Base-by-base conservation (phyloP, 768 basidiomycete genomes). In the Fomitopsis serialis region DNA sequence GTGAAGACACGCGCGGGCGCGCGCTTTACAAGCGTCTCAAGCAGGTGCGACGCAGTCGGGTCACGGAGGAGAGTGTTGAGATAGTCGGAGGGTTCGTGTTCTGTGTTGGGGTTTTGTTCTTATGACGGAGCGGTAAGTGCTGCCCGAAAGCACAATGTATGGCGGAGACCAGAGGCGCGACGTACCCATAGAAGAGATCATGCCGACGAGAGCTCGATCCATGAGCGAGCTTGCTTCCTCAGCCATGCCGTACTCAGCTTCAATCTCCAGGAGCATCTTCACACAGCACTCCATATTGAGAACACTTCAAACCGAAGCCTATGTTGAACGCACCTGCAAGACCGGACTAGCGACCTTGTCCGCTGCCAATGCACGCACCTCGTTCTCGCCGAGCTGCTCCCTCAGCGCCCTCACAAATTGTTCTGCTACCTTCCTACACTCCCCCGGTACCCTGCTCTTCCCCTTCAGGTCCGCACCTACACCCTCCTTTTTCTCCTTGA, bases 41-140 rank as follows among this genome's bases (percentile, higher is more conserved):
- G 76, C 2, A 96, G 76, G 63, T 95, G 92, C 0, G 95, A 96
- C 0, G 94, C 88, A 2, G 91, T 92, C 2, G 85, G 80, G 62
- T 95, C 92, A 46, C 91, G 81, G 17, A 97, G 76, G 12, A 97
- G 78, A 1, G 89, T 89, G 10, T 80, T 79, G 48, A 97, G 72
- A 67, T 87, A 98, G 64, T 93, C 89, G 0, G 87, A 87, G 11
- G 79, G 72, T 55, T 84, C 80, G 6, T 76, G 66, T 11, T 32
- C 29, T 11, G 29, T 11, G 29, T 32, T 32, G 6, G 29, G 6
- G 11, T 32, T 11, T 32, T 32, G 29, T 32, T 32, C 29, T 32
- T 5, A 32, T 5, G 11, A 6, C 11, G 29, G 29, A 32, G 11
- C 6, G 29, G 29, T 32, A 11, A 32, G 29, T 32, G 29, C 6